Base-by-base conservation (phyloP, 2,329 filamentous ascomycete genomes). In the Fusarium algeriense region DNA sequence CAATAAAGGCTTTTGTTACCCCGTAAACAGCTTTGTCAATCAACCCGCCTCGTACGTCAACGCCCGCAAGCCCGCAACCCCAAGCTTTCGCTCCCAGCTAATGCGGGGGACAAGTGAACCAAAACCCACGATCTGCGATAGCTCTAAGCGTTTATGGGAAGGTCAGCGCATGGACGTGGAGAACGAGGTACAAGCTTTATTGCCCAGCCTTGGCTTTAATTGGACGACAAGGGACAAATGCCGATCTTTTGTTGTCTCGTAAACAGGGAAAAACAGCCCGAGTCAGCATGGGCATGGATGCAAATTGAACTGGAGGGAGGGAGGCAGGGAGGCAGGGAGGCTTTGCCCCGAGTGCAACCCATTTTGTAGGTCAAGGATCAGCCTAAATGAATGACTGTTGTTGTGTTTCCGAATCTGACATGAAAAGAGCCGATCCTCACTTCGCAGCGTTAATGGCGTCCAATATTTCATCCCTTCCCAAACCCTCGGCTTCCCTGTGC, bases 61-160 rank as follows among this genome's bases (percentile, higher is more conserved):
- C 64, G 57, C 64, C 57, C 57, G 40, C 50, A 69, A 38, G 32
- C 44, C 45, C 32, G 34, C 43, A 30, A 66, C 49, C 38, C 41
- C 40, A 56, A 38, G 19, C 14, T 41, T 41, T 44, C 50, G 55
- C 49, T 37, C 35, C 28, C 14, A 19, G 30, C 43, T 52, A 68
- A 20, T 23, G 23, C 57, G 70, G 70, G 68, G 68, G 57, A 64
- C 23, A 28, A 52, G 26, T 38, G 48, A 38, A 28, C 48, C 17
- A 52, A 38, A 38, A 12, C 13, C 28, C 46, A 60, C 43, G 69
- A 71, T 71, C 66, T 57, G 61, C 69, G 57, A 63, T 59, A 28
- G 34, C 19, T 44, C 69, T 73, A 73, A 55, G 65, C 69, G 45
- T 59, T 67, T 70, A 55, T 43, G 55, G 69, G 69, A 73, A 72